Percentiles rank a stretch among this genome's conserved stretches.
phyloP scores from a whole-genome alignment of 2,329 filamentous ascomycete genomes.

The Chrysoporthe puriensis region DNA sequence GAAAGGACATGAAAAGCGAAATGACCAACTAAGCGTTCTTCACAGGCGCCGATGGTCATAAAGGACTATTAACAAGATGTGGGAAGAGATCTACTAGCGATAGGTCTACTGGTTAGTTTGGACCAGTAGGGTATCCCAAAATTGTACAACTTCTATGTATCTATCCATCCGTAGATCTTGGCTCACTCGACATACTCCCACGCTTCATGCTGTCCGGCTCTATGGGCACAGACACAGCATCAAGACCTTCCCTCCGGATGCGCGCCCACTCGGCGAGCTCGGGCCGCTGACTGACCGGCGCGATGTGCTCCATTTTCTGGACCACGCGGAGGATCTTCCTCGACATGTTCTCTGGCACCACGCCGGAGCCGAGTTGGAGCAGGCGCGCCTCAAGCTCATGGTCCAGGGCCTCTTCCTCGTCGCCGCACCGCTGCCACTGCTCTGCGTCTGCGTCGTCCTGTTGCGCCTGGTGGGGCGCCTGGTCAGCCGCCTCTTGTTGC shows the following conservation, averaged over 20 bases:
- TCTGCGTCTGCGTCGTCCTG: background rate
- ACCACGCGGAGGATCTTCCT: background rate
- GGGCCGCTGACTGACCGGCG: background rate
- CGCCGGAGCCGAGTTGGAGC: background rate
- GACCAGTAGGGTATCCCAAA: conserved; percentile 18
- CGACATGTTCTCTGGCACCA: background rate
- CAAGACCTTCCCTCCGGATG: conserved; percentile 7
- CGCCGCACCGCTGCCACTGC: background rate
- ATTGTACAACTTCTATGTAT: background rate
- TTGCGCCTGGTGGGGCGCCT: background rate
- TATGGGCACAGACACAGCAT: background rate
- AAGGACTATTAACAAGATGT: background rate
- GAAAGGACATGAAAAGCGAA: too few relatives aligned
- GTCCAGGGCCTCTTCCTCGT: background rate
- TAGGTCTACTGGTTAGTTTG: background rate
- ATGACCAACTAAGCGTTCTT: background rate
- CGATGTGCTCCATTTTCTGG: conserved; percentile 1
- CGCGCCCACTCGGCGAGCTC: conserved; percentile 19
- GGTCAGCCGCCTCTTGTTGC: background rate
- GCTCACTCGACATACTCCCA: background rate
- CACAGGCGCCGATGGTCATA: too few relatives aligned
- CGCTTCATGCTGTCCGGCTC: background rate
- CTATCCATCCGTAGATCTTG: too few relatives aligned
- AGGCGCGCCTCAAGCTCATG: background rate
- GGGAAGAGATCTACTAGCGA: background rate